Evolutionary conservation across 2,329 filamentous ascomycete species (phyloP), one percentile per base, ranked within the genome.

Genomic region (Talaromyces islandicus): DNA sequence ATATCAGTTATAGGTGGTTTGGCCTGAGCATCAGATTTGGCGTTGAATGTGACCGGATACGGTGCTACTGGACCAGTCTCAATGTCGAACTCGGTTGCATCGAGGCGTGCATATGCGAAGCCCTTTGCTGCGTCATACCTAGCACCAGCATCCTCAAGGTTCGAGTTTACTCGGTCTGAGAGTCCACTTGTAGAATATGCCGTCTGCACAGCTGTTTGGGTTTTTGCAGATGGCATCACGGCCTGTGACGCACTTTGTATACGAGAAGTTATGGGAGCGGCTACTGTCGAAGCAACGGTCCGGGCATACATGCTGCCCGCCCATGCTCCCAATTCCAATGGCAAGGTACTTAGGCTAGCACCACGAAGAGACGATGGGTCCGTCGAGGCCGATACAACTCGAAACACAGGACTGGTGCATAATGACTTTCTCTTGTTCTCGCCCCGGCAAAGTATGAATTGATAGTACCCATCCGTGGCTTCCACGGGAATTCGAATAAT

Each of bases 391-490:
- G 87, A 89, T 2, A 88, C 81, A n/a, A 90, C 77, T 17, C 88
- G 81, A 64, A 90, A 90, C 0, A 88, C 81, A 0, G 88, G 87
- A 63, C 86, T 88, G 0, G 82, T 80, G 62, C 87, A 89, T 0
- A 90, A 78, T 0, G 83, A 77, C 65, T 83, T 86, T 14, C 59
- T 51, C 64, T 82, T 83, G 69, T 80, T 82, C 0, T 74, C 70
- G 0, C 79, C 83, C 0, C 77, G 72, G 62, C 86, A 89, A 9
- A 90, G 75, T 0, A 89, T 82, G 4, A 90, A 75, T 11, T 87
- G 84, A 59, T 89, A 86, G 67, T 90, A 90, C 0, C 88, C 88
- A 69, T 90, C 88, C 0, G 78, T 77, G 0, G 84, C 84, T 0
- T 82, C 78, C 0, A 83, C 83, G 0, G 88, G 88, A 51, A 90